Percentiles rank a stretch among this genome's conserved stretches.
Conservation (phyloP, 768 basidiomycete species). For the Agrocybe praecox region DNA sequence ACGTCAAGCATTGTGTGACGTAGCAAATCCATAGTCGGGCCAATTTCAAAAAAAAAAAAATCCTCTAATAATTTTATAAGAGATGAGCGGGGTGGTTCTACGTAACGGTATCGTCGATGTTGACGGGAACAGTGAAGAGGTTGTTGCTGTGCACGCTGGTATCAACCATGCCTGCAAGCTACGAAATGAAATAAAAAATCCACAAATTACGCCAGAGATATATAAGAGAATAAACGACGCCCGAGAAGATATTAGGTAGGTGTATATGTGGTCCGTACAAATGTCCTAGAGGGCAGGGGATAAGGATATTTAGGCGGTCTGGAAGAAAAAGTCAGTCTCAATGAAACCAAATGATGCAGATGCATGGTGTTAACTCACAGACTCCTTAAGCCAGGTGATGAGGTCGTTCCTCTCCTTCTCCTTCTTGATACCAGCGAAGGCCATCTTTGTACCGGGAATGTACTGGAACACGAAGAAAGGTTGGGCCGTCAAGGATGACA, state of each 20-base stretch:
- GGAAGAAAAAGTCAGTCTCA: not conserved
- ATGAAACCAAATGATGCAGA: not conserved
- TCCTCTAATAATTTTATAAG: not conserved
- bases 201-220: not conserved
- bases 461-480: constrained; percentile 48
- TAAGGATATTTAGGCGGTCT: constrained; percentile 23
- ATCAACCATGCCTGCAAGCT: not conserved
- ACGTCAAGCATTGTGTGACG: not conserved
- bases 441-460: constrained; percentile 98
- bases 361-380: constrained; percentile 45
- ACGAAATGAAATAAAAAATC: not conserved
- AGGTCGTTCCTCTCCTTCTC: constrained; percentile 97
- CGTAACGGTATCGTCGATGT: not conserved
- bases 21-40: not conserved
- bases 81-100: not conserved
- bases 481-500: not conserved
- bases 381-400: constrained; percentile 78
- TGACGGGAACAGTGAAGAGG: not conserved
- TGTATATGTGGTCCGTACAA: constrained; percentile 7
- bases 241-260: constrained; percentile 11
- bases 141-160: not conserved
- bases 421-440: constrained; percentile 98
- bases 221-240: not conserved
- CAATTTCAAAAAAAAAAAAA: not conserved
- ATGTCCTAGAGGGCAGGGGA: constrained; percentile 2